Conservation (phyloP, 768 basidiomycete genomes). For the Tremella yokohamensis region DNA sequence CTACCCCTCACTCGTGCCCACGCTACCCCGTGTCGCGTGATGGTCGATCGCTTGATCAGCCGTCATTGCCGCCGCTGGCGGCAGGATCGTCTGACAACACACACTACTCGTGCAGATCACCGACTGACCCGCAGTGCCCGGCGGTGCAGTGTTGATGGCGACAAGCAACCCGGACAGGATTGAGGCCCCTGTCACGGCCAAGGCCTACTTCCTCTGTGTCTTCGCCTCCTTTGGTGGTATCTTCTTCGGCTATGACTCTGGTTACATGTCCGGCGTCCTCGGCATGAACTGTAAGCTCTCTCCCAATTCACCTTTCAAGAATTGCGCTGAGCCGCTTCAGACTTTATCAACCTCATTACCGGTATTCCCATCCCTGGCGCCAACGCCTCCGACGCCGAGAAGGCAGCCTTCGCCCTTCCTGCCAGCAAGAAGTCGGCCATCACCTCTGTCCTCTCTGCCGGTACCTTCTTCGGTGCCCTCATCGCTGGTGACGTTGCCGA, state of each 20-base stretch:
- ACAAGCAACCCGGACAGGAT: constrained; percentile 41
- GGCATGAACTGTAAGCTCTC: constrained; percentile 11
- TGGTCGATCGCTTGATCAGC: too few species aligned
- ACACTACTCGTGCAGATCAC: too few species aligned
- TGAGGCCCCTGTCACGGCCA: constrained; percentile 53
- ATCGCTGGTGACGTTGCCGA: constrained; percentile 54
- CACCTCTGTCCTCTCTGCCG: constrained; percentile 52
- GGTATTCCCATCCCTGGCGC: constrained; percentile 56
- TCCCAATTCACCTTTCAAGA: constrained; percentile 21
- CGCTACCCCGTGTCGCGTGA: too few species aligned
- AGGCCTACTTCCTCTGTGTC: constrained; percentile 44
- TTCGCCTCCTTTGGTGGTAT: constrained; percentile 51
- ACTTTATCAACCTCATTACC: constrained; percentile 91
- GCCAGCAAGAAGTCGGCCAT: constrained; percentile 49
- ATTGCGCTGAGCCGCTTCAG: constrained; percentile 10
- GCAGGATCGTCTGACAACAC: too few species aligned
- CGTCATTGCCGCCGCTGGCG: too few species aligned
- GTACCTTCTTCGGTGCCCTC: constrained; percentile 53
- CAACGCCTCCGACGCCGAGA: constrained; percentile 25
- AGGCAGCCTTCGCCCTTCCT: constrained; percentile 37
- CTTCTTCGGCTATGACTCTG: constrained; percentile 50
- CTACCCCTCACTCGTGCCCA: too few species aligned
- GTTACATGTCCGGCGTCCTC: constrained; percentile 46
- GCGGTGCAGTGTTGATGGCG: constrained; percentile 28
- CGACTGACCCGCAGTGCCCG: constrained; percentile 18